Conservation (phyloP, 108 stramenopile genomes). For the Stephanodiscus triporus region DNA sequence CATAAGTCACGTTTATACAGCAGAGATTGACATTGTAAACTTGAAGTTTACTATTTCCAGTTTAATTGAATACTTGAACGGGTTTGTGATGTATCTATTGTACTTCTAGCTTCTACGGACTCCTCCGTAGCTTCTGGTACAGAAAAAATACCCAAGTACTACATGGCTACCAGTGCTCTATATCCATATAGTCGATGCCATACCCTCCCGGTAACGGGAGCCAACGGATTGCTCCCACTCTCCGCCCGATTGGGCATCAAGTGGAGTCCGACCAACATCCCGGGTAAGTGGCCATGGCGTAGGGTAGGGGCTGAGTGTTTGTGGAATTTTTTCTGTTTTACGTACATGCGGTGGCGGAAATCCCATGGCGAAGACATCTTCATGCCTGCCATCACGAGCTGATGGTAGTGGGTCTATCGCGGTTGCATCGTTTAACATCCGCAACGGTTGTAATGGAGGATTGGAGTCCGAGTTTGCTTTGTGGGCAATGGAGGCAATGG, state of each 20-base stretch:
- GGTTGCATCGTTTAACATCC: not conserved
- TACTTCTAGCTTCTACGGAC: no score
- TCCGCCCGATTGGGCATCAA: not conserved
- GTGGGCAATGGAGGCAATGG: not conserved
- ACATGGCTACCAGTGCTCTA: not conserved
- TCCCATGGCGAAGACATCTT: not conserved
- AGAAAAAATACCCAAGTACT: no score
- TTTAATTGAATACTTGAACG: no score
- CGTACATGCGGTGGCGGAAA: not conserved
- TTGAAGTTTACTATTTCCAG: no score
- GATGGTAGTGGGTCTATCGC: not conserved
- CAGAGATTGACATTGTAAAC: no score
- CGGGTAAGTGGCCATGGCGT: not conserved
- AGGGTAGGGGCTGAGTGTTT: not conserved
- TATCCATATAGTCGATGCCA: not conserved
- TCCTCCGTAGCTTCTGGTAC: no score
- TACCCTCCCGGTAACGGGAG: not conserved
- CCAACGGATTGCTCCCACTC: not conserved
- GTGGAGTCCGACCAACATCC: not conserved
- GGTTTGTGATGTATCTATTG: no score
- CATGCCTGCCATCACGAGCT: not conserved
- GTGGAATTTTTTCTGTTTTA: not conserved
- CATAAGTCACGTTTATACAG: no score
- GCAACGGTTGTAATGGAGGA: conserved; percentile 5
- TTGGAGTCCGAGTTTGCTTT: conserved; percentile 4